These are phyloP conservation scores for Colletotrichum sublineola DNA, from an alignment of 2,329 filamentous ascomycete species.

Conservation along the genomic window DNA sequence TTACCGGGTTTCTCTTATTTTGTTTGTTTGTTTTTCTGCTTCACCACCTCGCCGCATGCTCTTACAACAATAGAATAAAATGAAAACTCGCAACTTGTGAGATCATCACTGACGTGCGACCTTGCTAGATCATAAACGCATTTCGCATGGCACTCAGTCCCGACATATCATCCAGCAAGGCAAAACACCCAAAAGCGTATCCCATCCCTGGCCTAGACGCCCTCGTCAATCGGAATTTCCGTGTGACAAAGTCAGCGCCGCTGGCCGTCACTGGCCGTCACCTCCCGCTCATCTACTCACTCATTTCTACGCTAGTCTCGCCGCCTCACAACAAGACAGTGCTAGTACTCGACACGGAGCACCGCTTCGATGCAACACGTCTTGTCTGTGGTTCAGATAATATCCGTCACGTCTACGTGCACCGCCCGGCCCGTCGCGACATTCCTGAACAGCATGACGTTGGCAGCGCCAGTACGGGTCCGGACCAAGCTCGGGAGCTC, in stretches of 20 bases:
- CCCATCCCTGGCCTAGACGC: conserved; percentile 61
- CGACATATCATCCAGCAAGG: conserved; percentile 22
- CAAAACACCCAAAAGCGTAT: conserved; percentile 49
- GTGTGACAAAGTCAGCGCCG: conserved; percentile 60
- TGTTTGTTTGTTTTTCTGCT: neutral
- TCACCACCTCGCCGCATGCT: neutral
- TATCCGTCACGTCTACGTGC: conserved; percentile 65
- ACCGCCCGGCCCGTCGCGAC: conserved; percentile 54
- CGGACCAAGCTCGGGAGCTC: conserved; percentile 50
- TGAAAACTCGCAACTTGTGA: neutral
- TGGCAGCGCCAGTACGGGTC: conserved; percentile 32
- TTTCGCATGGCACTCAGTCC: conserved; percentile 44
- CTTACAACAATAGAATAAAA: no score
- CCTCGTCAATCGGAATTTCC: conserved; percentile 62
- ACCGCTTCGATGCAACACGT: conserved; percentile 66
- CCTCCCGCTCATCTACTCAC: conserved; percentile 67
- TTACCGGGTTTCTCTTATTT: neutral
- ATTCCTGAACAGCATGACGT: conserved; percentile 43
- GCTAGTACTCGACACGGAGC: conserved; percentile 67
- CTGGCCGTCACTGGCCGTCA: conserved; percentile 66
- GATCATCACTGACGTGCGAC: conserved; percentile 39
- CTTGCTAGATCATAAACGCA: conserved; percentile 48
- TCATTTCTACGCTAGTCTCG: conserved; percentile 66
- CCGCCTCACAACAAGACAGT: conserved; percentile 63
- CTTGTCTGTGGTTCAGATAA: conserved; percentile 56